Evolutionary conservation across 176 grass and related monocot species (phyloP), one percentile per base, ranked within the genome.

Genomic region (Rhynchospora tenuis): DNA sequence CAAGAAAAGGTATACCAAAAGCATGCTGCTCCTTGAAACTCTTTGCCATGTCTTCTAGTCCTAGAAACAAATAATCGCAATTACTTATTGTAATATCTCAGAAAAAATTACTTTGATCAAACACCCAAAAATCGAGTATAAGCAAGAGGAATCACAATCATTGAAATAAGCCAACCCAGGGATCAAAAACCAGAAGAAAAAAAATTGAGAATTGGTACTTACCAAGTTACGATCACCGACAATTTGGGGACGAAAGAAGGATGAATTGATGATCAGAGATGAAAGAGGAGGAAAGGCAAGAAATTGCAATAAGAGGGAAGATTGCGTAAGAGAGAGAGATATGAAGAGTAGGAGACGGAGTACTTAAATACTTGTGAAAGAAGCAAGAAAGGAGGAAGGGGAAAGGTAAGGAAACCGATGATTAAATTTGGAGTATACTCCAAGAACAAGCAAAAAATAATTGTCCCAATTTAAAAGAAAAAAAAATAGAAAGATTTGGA

Each of bases 1-100:
- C 47, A 54, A 65, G 19, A 1, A 83, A 87, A 54, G 64, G 4
- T 57, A 9, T 64, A 87, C 85, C 85, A 65, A 87, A 87, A 44
- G 51, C 57, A 74, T 83, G 65, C 20, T 82, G 85, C 57, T 87
- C 31, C 78, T 87, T 87, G 78, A 87, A 87, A 87, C 56, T 83
- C 55, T 87, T 83, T 23, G 67, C 66, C 85, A 87, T 87, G 7
- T 63, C 55, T 75, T 5, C 51, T 50, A 73, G 7, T 23, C 46
- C 68, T 57, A 58, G 46, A 76, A 46, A 51, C 68, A 51, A 43
- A 74, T 10, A 60, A 64, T 78, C 72, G 55, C 15, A 84, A 22
- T 20, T 73, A 13, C 64, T 31, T 29, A 38, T 83, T n/a, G 19
- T 19, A 69, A 71, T 31, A 2, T 26, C 47, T 84, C 48, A 59